Conservation (phyloP, 176 grass and related monocot species). For the sorghum (Sorghum bicolor) region Sorghum_bicolor_NCBIv3 NC_012872.2:70298001-70298500, state of each 20-base stretch:
- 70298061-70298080: conserved; percentile 8
- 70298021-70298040: neutral
- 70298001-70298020: neutral
- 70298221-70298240: conserved; percentile 23
- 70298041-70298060: conserved; percentile 32
- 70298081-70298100: conserved; percentile 3
- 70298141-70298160: conserved; percentile 34
- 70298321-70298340: conserved; percentile 52
- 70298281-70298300: conserved; percentile 79
- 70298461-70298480: conserved; percentile 72
- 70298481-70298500: conserved; percentile 69
- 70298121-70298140: conserved; percentile 36
- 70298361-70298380: conserved; percentile 57
- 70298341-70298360: conserved; percentile 53
- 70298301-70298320: conserved; percentile 55
- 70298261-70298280: conserved; percentile 51
- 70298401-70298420: conserved; percentile 61
- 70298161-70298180: conserved; percentile 65
- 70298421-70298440: conserved; percentile 70
- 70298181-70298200: conserved; percentile 56
- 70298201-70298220: conserved; percentile 7
- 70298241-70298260: conserved; percentile 30
- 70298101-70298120: conserved; percentile 34
- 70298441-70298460: conserved; percentile 68
- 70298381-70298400: conserved; percentile 75